Percentiles rank a stretch among this genome's conserved stretches.
Evolutionary conservation across 2,329 filamentous ascomycete genomes (phyloP).

Genomic region (Exutisphaerella laricina): DNA sequence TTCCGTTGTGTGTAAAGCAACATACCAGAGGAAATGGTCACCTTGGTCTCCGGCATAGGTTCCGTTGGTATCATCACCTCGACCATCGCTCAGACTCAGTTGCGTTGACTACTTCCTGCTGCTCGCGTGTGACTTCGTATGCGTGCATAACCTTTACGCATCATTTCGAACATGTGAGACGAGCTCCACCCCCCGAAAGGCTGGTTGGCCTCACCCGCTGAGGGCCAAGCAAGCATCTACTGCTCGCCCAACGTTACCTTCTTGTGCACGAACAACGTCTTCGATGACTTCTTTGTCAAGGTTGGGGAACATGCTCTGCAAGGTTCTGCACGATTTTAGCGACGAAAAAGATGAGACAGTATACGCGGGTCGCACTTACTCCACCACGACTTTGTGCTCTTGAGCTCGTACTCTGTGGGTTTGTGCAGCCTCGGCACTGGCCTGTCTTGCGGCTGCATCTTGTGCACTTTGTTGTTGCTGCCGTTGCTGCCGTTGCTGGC

Average conservation of each 20-base stretch:
- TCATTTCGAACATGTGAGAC: no score
- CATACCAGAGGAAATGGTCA: no score
- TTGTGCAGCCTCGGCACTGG: constrained; percentile 82
- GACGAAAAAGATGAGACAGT: no score
- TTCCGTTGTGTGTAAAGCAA: no score
- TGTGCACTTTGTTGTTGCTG: constrained; percentile 57
- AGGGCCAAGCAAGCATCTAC: constrained; percentile 46
- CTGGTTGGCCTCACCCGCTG: constrained; percentile 31
- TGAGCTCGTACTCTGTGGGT: constrained; percentile 73
- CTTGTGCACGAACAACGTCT: constrained; percentile 92
- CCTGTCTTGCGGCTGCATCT: constrained; percentile 83
- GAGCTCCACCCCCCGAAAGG: no score
- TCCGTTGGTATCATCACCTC: no score
- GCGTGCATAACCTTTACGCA: no score
- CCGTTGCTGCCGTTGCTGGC: constrained; percentile 48
- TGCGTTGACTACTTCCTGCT: no score
- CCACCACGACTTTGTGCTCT: constrained; percentile 86
- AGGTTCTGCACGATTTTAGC: no score
- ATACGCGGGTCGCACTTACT: constrained; percentile 46
- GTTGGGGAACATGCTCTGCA: constrained; percentile 95
- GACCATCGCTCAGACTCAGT: no score
- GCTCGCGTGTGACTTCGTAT: no score
- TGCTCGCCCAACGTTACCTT: constrained; percentile 58
- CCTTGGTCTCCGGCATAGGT: no score
- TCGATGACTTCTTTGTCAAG: constrained; percentile 91